Conservation (phyloP, 73 alveolate genomes). For the Paramecium bursaria region DNA sequence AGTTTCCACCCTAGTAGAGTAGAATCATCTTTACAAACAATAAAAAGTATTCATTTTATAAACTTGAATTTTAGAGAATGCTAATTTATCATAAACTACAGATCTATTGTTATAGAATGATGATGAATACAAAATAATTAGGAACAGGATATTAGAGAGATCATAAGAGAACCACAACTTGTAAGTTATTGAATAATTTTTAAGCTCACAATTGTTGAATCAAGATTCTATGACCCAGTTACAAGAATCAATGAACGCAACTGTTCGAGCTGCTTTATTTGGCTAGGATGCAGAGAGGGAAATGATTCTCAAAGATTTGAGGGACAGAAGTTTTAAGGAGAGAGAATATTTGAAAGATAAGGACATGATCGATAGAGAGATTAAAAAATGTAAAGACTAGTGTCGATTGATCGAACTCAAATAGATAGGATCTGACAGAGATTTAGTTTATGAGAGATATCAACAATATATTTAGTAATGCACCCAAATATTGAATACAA, state of each 20-base stretch:
- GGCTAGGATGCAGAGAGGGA: constrained; percentile 55
- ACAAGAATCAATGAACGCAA: constrained; percentile 39
- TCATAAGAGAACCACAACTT: background rate
- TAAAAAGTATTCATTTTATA: constrained; percentile 10
- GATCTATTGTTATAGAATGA: constrained; percentile 27
- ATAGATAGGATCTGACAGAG: constrained; percentile 55
- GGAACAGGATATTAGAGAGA: constrained; percentile 38
- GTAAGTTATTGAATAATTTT: constrained; percentile 14
- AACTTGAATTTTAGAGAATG: constrained; percentile 19
- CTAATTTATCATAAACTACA: too few species aligned
- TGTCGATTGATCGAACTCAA: background rate
- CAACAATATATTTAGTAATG: background rate
- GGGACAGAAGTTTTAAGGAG: constrained; percentile 35
- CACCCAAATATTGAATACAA: constrained; percentile 31
- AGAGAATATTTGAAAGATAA: constrained; percentile 52
- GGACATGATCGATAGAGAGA: constrained; percentile 50
- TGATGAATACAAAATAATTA: constrained; percentile 35
- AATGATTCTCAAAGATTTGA: constrained; percentile 53
- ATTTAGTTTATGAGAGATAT: constrained; percentile 38
- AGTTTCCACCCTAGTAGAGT: constrained; percentile 7
- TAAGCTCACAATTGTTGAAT: background rate
- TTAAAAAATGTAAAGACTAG: constrained; percentile 8
- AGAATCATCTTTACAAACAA: background rate
- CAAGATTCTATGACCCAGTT: background rate
- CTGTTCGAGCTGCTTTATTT: constrained; percentile 44